A percentile compares a stretch with the other conserved stretches of the same genome.
These are phyloP conservation scores for Rhodotorula babjevae DNA, from an alignment of 768 basidiomycete genomes.

Conservation along the genomic window DNA sequence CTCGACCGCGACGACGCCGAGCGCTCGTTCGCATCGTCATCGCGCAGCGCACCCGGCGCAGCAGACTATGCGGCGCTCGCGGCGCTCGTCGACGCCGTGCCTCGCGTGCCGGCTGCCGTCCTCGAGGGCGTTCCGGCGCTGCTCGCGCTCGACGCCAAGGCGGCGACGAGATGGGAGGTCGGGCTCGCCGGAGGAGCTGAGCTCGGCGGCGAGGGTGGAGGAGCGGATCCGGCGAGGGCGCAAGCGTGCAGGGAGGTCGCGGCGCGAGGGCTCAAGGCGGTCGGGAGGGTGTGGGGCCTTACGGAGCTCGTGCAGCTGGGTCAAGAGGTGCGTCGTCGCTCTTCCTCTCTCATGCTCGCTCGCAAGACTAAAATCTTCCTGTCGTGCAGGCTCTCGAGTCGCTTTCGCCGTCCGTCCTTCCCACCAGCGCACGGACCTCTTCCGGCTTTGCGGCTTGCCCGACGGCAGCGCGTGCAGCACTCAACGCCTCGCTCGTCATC, in stretches of 20 bases:
- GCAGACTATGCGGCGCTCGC: not conserved
- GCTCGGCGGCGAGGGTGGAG: not conserved
- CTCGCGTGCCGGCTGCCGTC: not conserved
- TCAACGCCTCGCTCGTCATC: conserved; percentile 3
- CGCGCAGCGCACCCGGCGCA: not conserved
- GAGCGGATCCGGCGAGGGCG: not conserved
- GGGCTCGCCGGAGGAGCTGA: not conserved
- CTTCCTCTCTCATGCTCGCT: not conserved
- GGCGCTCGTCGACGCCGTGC: not conserved
- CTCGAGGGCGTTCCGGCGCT: conserved; percentile 26
- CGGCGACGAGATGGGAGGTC: conserved; percentile 6
- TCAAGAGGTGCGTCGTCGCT: conserved; percentile 7
- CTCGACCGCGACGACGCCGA: not conserved
- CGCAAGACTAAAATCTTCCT: no score
- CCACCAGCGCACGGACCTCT: not conserved
- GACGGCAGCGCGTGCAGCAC: not conserved
- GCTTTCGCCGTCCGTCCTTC: not conserved
- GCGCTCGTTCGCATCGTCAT: not conserved
- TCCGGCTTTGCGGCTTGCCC: not conserved
- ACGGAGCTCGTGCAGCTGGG: conserved; percentile 4
- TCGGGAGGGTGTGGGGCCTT: conserved; percentile 1
- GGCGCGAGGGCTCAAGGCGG: not conserved
- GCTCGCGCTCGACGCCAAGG: conserved; percentile 6
- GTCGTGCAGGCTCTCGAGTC: not conserved
- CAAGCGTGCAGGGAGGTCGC: conserved; percentile 21